phyloP scores from a whole-genome alignment of 75 land plant genomes.

The Picea glauca region DNA sequence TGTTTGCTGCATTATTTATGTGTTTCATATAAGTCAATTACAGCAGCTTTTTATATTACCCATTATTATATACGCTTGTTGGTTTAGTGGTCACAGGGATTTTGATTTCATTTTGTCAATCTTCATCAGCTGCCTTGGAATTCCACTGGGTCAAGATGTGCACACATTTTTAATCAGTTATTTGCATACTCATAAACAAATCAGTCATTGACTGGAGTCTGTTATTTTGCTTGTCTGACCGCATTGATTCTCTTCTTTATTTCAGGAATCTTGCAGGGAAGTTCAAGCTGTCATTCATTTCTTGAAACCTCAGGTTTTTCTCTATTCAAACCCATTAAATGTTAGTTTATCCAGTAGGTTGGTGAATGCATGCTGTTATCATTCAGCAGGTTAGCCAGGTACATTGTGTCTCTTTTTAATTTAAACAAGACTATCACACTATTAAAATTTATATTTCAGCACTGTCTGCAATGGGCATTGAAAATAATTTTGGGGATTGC shows the following conservation, averaged over 20 bases:
- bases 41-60: not conserved
- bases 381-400: constrained; percentile 24
- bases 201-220: not conserved
- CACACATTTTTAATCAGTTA: not conserved
- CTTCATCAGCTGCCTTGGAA: not conserved
- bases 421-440: not conserved
- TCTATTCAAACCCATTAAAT: constrained; percentile 2
- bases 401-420: constrained; percentile 12
- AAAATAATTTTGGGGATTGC: constrained; percentile 11
- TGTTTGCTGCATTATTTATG: not conserved
- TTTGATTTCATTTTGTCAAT: not conserved
- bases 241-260: constrained; percentile 3
- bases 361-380: constrained; percentile 1
- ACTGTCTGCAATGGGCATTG: not conserved
- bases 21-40: not conserved
- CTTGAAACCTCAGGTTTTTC: constrained; percentile 84
- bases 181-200: not conserved
- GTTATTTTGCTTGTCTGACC: not conserved
- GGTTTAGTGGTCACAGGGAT: not conserved
- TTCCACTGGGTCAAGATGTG: not conserved
- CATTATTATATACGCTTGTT: not conserved
- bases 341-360: constrained; percentile 9
- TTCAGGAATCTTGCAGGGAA: constrained; percentile 90
- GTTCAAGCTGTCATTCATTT: constrained; percentile 67
- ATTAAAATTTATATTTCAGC: not conserved